Evolutionary conservation across 352 stramenopile genomes (phyloP).

Genomic region (Peronosclerospora sorghi): DNA sequence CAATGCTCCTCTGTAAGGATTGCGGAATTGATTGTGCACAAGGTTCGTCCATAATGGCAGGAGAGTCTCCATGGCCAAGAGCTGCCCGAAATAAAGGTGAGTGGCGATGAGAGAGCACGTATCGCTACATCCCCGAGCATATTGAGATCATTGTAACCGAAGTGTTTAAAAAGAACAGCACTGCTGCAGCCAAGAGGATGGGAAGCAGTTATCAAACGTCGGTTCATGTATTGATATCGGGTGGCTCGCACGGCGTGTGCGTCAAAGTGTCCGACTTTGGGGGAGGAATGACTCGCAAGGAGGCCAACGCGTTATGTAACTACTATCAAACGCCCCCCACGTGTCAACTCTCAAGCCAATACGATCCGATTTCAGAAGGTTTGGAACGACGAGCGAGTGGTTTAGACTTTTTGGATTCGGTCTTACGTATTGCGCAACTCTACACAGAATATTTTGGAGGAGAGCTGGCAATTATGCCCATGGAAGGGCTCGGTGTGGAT

Average conservation of each 20-base stretch:
- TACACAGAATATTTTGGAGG: too few species aligned
- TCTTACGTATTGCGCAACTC: too few species aligned
- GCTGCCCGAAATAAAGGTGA: too few species aligned
- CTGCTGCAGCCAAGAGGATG: slow-evolving; percentile 29
- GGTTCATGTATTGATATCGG: slow-evolving; percentile 54
- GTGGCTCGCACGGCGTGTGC: slow-evolving; percentile 56
- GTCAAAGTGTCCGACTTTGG: slow-evolving; percentile 74
- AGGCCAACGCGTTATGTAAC: slow-evolving; percentile 58
- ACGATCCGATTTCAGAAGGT: too few species aligned
- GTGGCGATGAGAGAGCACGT: too few species aligned
- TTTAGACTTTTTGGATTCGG: too few species aligned
- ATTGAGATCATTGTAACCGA: slow-evolving; percentile 76
- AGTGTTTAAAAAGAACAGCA: slow-evolving; percentile 75
- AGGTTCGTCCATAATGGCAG: slow-evolving; percentile 45
- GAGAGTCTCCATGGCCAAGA: slow-evolving; percentile 30
- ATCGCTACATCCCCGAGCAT: slow-evolving; percentile 70
- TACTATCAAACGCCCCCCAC: slow-evolving; percentile 40
- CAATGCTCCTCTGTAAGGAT: slow-evolving; percentile 58
- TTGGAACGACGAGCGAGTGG: too few species aligned
- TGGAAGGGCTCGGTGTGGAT: slow-evolving; percentile 97
- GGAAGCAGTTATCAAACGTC: slow-evolving; percentile 36
- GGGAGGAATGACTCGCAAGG: slow-evolving; percentile 58
- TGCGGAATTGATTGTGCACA: slow-evolving; percentile 38
- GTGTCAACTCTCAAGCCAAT: slow-evolving; percentile 14
- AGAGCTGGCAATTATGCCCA: too few species aligned